A percentile compares a stretch with the other conserved stretches of the same genome.
Evolutionary conservation across 345 rosid genomes (phyloP).

Genomic region (Populus simonii): DNA sequence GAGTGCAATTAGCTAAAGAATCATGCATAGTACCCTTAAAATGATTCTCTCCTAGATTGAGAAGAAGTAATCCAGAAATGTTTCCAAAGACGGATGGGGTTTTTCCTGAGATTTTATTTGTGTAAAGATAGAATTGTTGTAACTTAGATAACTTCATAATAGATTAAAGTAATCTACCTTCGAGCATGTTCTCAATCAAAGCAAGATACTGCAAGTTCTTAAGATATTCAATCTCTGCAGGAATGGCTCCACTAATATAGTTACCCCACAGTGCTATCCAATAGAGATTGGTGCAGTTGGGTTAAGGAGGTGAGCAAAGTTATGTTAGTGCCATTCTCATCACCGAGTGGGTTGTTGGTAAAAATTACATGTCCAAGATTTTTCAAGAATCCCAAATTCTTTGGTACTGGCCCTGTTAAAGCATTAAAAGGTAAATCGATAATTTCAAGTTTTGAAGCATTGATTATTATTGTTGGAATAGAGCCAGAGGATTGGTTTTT

Average conservation of each 20-base stretch:
- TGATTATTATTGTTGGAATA: background rate
- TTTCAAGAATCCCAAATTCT: background rate
- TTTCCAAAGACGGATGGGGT: background rate
- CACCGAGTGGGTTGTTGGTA: background rate
- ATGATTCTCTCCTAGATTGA: background rate
- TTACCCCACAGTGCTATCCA: background rate
- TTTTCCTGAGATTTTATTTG: background rate
- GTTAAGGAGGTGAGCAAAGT: background rate
- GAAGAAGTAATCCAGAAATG: background rate
- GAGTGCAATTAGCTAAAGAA: too few species aligned
- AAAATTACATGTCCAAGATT: background rate
- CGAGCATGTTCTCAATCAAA: background rate
- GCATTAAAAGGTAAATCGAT: background rate
- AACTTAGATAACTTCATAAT: background rate
- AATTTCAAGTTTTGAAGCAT: background rate
- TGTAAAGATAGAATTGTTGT: background rate
- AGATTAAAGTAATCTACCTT: background rate
- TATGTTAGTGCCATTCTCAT: background rate
- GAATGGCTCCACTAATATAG: background rate
- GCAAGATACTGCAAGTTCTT: background rate
- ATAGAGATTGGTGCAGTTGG: background rate
- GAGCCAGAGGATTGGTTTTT: background rate
- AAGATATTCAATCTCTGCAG: constrained; percentile 2
- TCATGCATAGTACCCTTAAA: too few species aligned
- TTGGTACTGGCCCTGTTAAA: background rate